These are phyloP conservation scores for Tremella fuciformis DNA, from an alignment of 768 basidiomycete species.

Conservation along the genomic window DNA sequence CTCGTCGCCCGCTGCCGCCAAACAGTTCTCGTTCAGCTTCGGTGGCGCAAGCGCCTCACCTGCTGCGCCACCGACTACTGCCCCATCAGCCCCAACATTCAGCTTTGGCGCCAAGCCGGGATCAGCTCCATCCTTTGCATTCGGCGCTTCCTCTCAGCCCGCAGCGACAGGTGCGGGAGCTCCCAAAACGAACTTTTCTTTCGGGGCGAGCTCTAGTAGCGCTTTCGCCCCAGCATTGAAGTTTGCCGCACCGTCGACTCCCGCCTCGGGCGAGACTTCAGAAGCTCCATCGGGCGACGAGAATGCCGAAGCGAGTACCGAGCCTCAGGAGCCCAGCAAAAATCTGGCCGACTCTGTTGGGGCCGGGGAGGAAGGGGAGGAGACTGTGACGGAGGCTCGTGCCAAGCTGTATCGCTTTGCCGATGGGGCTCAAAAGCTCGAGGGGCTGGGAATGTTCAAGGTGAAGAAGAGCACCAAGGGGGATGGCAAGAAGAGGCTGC, in stretches of 20 bases:
- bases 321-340: slow-evolving; percentile 19
- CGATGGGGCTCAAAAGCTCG: slow-evolving; percentile 19
- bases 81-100: slow-evolving; percentile 17
- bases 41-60: slow-evolving; percentile 12
- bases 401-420: slow-evolving; percentile 29
- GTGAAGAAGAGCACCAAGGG: slow-evolving; percentile 28
- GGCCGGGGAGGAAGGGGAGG: slow-evolving; percentile 44
- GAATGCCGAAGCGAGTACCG: slow-evolving; percentile 11
- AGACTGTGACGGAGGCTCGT: slow-evolving; percentile 38
- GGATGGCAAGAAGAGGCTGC: slow-evolving; percentile 31
- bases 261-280: not conserved
- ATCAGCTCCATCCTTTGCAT: slow-evolving; percentile 6
- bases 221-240: slow-evolving; percentile 8
- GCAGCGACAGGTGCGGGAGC: not conserved
- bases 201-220: slow-evolving; percentile 1
- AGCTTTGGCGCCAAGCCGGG: slow-evolving; percentile 27
- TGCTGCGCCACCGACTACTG: not conserved
- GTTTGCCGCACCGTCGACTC: slow-evolving; percentile 12
- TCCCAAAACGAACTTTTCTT: slow-evolving; percentile 2
- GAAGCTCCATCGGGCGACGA: not conserved
- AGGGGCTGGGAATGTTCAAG: slow-evolving; percentile 34
- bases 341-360: slow-evolving; percentile 36
- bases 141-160: slow-evolving; percentile 6
- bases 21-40: slow-evolving; percentile 15
- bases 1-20: not conserved